Percentiles rank a stretch among this genome's conserved stretches.
Conservation (phyloP, 2,329 filamentous ascomycete species). For the Bimuria novae-zelandiae region DNA sequence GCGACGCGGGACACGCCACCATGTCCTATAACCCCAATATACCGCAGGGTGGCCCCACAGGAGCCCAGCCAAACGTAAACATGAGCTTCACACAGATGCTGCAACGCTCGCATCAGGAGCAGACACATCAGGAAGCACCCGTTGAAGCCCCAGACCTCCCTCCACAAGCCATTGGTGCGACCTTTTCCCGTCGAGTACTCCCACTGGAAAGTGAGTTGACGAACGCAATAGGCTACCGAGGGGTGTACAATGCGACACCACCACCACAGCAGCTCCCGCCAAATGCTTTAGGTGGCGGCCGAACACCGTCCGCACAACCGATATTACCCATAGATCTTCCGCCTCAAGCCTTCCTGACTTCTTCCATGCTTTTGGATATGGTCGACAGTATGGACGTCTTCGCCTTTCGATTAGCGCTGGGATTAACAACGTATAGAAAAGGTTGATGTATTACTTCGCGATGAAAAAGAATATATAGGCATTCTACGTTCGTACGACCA, state of each 20-base stretch:
- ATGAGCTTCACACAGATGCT: constrained; percentile 45
- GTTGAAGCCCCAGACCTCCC: constrained; percentile 31
- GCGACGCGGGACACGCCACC: constrained; percentile 7
- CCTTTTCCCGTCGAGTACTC: constrained; percentile 3
- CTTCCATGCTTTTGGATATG: constrained; percentile 90
- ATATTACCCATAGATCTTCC: constrained; percentile 58
- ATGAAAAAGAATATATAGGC: constrained; percentile 91
- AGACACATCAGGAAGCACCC: constrained; percentile 26
- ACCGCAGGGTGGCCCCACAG: constrained; percentile 38
- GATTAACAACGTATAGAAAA: constrained; percentile 69
- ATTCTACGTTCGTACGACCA: constrained; percentile 97
- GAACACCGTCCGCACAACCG: constrained; percentile 26
- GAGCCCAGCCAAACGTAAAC: constrained; percentile 34
- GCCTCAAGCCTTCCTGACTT: constrained; percentile 98
- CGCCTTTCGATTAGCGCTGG: constrained; percentile 8
- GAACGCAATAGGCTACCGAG: constrained; percentile 36
- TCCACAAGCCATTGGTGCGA: constrained; percentile 33
- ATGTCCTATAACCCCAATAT: constrained; percentile 37
- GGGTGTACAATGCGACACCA: constrained; percentile 45
- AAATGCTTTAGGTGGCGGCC: constrained; percentile 36
- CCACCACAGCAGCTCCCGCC: constrained; percentile 56
- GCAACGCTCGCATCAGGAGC: constrained; percentile 41
- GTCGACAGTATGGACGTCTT: constrained; percentile 74
- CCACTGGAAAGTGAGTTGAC: constrained; percentile 20
- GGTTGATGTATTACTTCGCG: constrained; percentile 85